A percentile compares a stretch with the other conserved stretches of the same genome.
These are phyloP conservation scores for Phaseolus lunatus DNA, from an alignment of 306 rosid species.

Conservation along the genomic window DNA sequence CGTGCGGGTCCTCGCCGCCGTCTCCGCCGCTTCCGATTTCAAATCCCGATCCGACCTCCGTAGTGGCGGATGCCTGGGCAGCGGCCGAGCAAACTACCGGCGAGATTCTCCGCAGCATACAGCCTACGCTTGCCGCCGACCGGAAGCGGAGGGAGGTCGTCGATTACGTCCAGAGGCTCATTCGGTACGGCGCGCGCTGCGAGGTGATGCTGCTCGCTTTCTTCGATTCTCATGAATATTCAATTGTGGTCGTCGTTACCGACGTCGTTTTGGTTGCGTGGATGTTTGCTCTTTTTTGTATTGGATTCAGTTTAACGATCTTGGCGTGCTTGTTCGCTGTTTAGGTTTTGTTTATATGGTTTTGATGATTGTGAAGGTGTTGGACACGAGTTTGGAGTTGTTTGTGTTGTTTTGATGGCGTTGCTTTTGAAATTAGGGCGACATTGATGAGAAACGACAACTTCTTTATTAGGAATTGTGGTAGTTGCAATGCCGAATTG, in stretches of 20 bases:
- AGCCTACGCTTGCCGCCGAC: conserved; percentile 55
- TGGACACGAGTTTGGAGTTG: conserved; percentile 16
- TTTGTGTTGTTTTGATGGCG: conserved; percentile 22
- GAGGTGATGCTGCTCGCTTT: conserved; percentile 48
- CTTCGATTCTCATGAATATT: conserved; percentile 7
- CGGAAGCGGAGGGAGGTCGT: conserved; percentile 53
- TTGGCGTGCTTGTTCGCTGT: conserved; percentile 1
- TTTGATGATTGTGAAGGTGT: conserved; percentile 38
- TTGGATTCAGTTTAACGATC: conserved; percentile 4
- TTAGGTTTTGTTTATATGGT: not conserved
- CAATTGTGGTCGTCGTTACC: not conserved
- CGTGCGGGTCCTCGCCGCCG: conserved; percentile 50
- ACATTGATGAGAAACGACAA: not conserved
- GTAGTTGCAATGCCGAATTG: conserved; percentile 8
- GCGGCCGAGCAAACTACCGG: conserved; percentile 52
- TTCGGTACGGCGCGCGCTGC: conserved; percentile 48
- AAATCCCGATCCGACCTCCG: conserved; percentile 49
- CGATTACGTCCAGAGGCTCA: conserved; percentile 56
- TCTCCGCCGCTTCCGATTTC: conserved; percentile 52
- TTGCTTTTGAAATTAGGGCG: conserved; percentile 28
- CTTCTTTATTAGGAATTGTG: conserved; percentile 20
- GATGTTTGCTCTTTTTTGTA: not conserved
- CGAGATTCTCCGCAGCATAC: conserved; percentile 55
- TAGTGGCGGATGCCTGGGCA: conserved; percentile 44
- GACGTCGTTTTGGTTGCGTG: not conserved